Evolutionary conservation across 352 stramenopile genomes (phyloP).

Genomic region (Lagenidium sp.): DNA sequence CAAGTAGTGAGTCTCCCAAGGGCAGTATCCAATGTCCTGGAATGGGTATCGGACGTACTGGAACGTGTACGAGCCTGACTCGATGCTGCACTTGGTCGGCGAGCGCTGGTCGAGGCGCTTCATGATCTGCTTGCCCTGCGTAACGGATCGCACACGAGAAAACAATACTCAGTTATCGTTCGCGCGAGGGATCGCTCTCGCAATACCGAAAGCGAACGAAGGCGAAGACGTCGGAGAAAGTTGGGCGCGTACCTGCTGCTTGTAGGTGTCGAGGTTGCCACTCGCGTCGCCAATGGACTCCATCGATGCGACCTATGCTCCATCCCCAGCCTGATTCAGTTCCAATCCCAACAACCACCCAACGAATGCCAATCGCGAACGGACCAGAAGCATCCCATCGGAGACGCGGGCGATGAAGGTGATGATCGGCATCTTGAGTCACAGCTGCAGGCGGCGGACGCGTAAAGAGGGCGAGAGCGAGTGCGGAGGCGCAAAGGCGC

Average conservation of each 20-base stretch:
- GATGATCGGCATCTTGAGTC: conserved; percentile 90
- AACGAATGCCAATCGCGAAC: conserved; percentile 8
- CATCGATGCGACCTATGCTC: conserved; percentile 87
- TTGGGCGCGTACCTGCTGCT: conserved; percentile 49
- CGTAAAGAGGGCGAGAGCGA: not conserved
- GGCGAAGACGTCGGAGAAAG: too few species aligned
- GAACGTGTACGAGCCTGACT: conserved; percentile 89
- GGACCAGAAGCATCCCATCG: conserved; percentile 90
- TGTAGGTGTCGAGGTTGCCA: conserved; percentile 84
- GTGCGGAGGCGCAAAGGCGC: too few species aligned
- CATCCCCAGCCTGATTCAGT: too few species aligned
- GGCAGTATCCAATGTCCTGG: too few species aligned
- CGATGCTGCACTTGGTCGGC: conserved; percentile 91
- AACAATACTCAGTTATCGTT: not conserved
- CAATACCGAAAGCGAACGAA: too few species aligned
- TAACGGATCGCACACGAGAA: not conserved
- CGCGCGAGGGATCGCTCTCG: too few species aligned
- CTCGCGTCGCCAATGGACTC: conserved; percentile 80
- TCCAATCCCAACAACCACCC: too few species aligned
- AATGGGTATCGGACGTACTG: too few species aligned
- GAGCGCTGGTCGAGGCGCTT: conserved; percentile 88
- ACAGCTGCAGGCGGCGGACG: not conserved
- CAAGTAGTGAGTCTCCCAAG: too few species aligned
- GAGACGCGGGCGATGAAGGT: conserved; percentile 92
- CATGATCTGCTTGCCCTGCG: conserved; percentile 90